Evolutionary conservation across 441 rosid species (phyloP), one percentile per base, ranked within the genome.

Genomic region (Gossypium gossypioides): DNA sequence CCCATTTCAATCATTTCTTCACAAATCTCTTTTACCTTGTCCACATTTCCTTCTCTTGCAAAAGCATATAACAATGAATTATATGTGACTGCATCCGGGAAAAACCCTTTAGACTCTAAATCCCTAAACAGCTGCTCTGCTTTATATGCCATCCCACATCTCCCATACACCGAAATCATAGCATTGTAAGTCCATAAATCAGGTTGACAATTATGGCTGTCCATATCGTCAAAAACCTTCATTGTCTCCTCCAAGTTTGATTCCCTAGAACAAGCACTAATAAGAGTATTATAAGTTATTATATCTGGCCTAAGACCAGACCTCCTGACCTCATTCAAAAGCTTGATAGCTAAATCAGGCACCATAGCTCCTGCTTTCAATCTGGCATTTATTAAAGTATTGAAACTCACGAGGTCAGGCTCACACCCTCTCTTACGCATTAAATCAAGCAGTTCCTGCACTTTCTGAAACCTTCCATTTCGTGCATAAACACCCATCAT

Each of bases 111-210:
- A 27, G 85, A 77, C 77, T 83, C 96, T 86, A 94, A 77, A 64
- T 90, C 91, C 74, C 55, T 77, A 73, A 92, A 92, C 54, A 94
- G 86, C 75, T 81, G 81, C 81, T 92, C 91, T 0, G 97, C 99
- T 73, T 87, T 82, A 52, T 62, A 63, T 25, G 97, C 78, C 77
- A 88, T 80, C 16, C 97, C 91, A 75, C 99, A 94, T 79, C 94
- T 87, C 13, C 90, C 97, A 75, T 81, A 92, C 42, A 92, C 97
- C 0, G 99, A 94, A 69, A 91, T 91, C 96, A 94, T 92, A 29
- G 97, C 90, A 79, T 94, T 94, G 69, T 94, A 94, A 68, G 99
- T 94, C 99, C 99, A 94, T 58, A 94, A 76, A 74, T 92, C 99
- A 77, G 97, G 94, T 77, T 88, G 92, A 74, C 99, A 94, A 12